Evolutionary conservation across 768 basidiomycete species (phyloP).

Genomic region (Chalciporus sphaerocephalus): DNA sequence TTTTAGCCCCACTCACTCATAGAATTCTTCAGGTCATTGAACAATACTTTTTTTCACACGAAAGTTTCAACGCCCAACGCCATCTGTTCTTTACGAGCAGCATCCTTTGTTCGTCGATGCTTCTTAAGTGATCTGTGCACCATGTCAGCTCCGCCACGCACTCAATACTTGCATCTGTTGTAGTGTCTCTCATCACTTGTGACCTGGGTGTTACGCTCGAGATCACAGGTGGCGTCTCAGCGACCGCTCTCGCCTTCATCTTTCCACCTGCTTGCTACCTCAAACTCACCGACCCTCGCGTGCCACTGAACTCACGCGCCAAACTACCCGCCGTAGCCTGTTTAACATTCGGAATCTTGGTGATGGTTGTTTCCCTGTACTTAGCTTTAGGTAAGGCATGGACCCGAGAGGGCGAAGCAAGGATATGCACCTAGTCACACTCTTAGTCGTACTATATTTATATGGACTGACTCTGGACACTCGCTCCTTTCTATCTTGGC

Average conservation of each 20-base stretch:
- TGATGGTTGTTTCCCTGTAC: constrained; percentile 73
- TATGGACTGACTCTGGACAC: constrained; percentile 10
- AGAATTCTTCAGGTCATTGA: constrained; percentile 69
- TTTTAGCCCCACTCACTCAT: neutral
- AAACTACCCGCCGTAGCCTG: constrained; percentile 77
- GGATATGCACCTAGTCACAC: constrained; percentile 59
- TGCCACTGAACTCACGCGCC: constrained; percentile 62
- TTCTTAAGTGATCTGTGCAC: constrained; percentile 47
- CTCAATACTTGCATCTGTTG: neutral
- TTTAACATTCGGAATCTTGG: constrained; percentile 66
- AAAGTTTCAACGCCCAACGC: constrained; percentile 73
- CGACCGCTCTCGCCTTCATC: constrained; percentile 88
- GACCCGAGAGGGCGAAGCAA: constrained; percentile 65
- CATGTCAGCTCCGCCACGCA: neutral
- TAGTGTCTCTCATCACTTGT: constrained; percentile 89
- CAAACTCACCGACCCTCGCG: constrained; percentile 54
- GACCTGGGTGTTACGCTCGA: constrained; percentile 98
- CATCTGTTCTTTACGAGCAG: constrained; percentile 89
- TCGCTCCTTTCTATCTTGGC: constrained; percentile 7
- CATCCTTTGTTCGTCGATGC: constrained; percentile 77
- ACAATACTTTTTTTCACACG: constrained; percentile 91
- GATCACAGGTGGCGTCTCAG: constrained; percentile 94
- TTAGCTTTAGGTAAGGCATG: constrained; percentile 77
- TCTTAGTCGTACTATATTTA: constrained; percentile 20
- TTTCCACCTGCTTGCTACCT: constrained; percentile 86